Percentiles rank a stretch among this genome's conserved stretches.
These are phyloP conservation scores for Paraphaeosphaeria minitans DNA, from an alignment of 2,329 filamentous ascomycete species.

Conservation along the genomic window DNA sequence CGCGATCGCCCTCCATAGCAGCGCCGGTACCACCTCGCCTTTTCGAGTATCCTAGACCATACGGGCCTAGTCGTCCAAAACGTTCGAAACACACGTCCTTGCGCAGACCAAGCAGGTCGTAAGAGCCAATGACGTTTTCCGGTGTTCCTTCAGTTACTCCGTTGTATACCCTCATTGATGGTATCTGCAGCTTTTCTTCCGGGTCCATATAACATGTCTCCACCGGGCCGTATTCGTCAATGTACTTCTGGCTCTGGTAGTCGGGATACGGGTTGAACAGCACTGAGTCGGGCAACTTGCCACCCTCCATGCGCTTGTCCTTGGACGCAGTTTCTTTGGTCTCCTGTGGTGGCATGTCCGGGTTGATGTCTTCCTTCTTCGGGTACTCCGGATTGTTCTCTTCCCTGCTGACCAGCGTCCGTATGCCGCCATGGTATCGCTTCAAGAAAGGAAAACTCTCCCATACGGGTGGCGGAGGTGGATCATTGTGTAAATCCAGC, in stretches of 20 bases:
- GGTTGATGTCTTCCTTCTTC: constrained; percentile 57
- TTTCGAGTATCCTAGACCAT: constrained; percentile 84
- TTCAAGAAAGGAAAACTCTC: constrained; percentile 84
- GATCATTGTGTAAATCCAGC: constrained; percentile 63
- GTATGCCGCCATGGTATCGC: constrained; percentile 87
- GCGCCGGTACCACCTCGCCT: constrained; percentile 80
- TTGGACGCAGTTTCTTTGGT: constrained; percentile 31
- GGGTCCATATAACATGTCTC: constrained; percentile 80
- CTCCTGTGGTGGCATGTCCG: constrained; percentile 42
- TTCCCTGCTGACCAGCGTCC: constrained; percentile 67
- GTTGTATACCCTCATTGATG: constrained; percentile 72
- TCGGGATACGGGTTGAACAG: constrained; percentile 72
- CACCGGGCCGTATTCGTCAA: constrained; percentile 62
- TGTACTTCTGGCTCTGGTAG: constrained; percentile 63
- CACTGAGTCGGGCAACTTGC: constrained; percentile 37
- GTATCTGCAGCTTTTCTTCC: constrained; percentile 68
- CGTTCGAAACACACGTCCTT: constrained; percentile 93
- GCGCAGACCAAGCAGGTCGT: constrained; percentile 76
- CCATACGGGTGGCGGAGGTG: constrained; percentile 74
- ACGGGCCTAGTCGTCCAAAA: constrained; percentile 84
- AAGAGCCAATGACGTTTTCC: constrained; percentile 82
- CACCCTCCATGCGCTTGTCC: constrained; percentile 37
- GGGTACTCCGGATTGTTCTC: constrained; percentile 85
- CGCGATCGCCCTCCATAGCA: constrained; percentile 82
- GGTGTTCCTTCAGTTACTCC: constrained; percentile 86